Conservation (phyloP, 2,329 filamentous ascomycete species). For the Neoscytalidium dimidiatum region DNA sequence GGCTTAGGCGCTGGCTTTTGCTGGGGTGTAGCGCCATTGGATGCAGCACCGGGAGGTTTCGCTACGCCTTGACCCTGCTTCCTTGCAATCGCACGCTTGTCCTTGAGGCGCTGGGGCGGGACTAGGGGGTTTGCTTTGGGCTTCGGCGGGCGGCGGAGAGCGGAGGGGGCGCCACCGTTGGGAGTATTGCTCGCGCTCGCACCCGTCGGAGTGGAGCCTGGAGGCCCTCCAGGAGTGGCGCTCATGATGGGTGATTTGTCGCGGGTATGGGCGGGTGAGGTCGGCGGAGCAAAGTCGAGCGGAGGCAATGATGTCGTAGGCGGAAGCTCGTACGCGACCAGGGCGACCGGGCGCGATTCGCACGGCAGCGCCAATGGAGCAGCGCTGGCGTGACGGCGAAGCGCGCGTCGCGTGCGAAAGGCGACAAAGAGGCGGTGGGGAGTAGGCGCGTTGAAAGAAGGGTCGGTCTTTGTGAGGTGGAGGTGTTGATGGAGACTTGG, state of each 20-base stretch:
- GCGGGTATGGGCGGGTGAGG: not conserved
- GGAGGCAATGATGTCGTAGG: constrained; percentile 4
- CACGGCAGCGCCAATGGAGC: not conserved
- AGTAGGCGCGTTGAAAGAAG: not conserved
- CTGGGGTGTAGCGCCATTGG: constrained; percentile 7
- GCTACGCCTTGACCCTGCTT: not conserved
- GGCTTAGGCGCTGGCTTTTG: too few species aligned
- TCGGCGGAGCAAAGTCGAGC: not conserved
- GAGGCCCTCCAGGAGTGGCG: constrained; percentile 28
- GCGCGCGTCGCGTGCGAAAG: not conserved
- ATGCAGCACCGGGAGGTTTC: not conserved
- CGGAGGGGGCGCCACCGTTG: constrained; percentile 36
- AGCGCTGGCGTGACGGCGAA: not conserved
- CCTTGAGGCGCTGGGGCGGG: constrained; percentile 18
- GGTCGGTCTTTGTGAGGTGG: not conserved
- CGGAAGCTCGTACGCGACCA: not conserved
- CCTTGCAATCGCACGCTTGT: constrained; percentile 11
- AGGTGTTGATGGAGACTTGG: not conserved
- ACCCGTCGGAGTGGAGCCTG: constrained; percentile 29
- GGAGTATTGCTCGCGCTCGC: constrained; percentile 23
- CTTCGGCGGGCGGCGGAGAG: constrained; percentile 34
- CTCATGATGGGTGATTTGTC: constrained; percentile 14
- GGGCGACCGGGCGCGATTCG: not conserved
- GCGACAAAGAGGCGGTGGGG: not conserved
- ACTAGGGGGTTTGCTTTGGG: constrained; percentile 39